Percentiles rank a stretch among this genome's conserved stretches.
These are phyloP conservation scores for Adansonia digitata DNA, from an alignment of 345 rosid species.

Conservation along the genomic window DNA sequence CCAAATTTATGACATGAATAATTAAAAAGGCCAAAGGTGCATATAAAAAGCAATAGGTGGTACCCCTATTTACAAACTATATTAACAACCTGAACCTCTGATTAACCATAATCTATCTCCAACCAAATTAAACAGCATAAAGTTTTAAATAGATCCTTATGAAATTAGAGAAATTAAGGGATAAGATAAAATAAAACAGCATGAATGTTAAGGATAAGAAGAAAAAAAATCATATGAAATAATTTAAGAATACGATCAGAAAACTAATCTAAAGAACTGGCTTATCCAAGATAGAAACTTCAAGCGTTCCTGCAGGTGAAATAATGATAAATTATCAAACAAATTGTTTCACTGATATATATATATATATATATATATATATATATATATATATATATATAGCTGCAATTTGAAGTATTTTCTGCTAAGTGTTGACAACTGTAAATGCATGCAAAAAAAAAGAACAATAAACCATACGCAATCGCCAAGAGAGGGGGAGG, in stretches of 20 bases:
- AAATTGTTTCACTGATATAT: neutral
- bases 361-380: too few species aligned
- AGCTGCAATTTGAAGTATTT: conserved; percentile 3
- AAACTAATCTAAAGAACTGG: neutral
- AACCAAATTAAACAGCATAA: conserved; percentile 4
- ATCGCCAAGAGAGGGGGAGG: neutral
- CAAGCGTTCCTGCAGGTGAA: neutral
- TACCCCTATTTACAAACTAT: conserved; percentile 11
- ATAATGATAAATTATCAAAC: neutral
- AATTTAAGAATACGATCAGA: neutral
- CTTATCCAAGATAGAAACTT: neutral
- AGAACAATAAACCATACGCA: neutral
- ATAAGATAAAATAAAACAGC: neutral
- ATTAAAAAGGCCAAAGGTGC: neutral
- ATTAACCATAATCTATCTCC: neutral
- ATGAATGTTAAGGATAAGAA: neutral
- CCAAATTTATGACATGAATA: neutral
- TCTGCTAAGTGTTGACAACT: neutral
- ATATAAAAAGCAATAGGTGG: too few species aligned
- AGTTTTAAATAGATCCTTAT: neutral
- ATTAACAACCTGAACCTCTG: conserved; percentile 4
- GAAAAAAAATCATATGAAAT: too few species aligned
- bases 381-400: too few species aligned
- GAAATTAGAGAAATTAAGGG: neutral
- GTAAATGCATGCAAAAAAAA: conserved; percentile 2